phyloP scores from a whole-genome alignment of 2,329 filamentous ascomycete genomes.

The Metarhizium rileyi region DNA sequence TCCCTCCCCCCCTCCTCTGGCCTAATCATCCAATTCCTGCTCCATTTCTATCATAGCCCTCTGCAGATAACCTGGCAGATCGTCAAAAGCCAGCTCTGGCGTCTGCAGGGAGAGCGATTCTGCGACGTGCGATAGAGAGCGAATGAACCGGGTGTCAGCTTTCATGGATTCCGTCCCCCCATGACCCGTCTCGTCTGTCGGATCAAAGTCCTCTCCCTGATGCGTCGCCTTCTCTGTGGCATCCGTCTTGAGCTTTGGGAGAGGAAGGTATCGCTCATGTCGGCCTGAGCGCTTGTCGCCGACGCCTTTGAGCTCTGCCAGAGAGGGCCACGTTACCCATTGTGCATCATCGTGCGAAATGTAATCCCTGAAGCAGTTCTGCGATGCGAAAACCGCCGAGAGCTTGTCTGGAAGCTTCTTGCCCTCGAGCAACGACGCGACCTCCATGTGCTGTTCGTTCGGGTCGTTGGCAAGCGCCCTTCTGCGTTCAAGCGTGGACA shows the following conservation, averaged over 20 bases:
- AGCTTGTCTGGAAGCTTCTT: constrained; percentile 17
- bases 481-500: constrained; percentile 12
- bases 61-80: constrained; percentile 7
- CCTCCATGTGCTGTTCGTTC: not conserved
- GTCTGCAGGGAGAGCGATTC: not conserved
- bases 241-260: constrained; percentile 18
- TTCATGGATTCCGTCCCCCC: constrained; percentile 19
- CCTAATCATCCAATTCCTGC: constrained; percentile 6
- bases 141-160: constrained; percentile 12
- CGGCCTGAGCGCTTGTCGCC: constrained; percentile 19
- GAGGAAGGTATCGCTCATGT: constrained; percentile 21
- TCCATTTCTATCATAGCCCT: constrained; percentile 4
- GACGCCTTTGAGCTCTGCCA: constrained; percentile 26
- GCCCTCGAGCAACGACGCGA: constrained; percentile 17
- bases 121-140: not conserved
- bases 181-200: constrained; percentile 13
- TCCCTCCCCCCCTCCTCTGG: not conserved
- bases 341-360: constrained; percentile 7
- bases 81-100: constrained; percentile 6
- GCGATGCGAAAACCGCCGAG: constrained; percentile 24
- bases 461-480: constrained; percentile 4
- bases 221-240: constrained; percentile 6
- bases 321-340: constrained; percentile 23
- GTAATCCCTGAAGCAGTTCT: constrained; percentile 23
- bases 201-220: constrained; percentile 7